Evolutionary conservation across 2,329 filamentous ascomycete species (phyloP), one percentile per base, ranked within the genome.

Genomic region (Fusarium acutatum): DNA sequence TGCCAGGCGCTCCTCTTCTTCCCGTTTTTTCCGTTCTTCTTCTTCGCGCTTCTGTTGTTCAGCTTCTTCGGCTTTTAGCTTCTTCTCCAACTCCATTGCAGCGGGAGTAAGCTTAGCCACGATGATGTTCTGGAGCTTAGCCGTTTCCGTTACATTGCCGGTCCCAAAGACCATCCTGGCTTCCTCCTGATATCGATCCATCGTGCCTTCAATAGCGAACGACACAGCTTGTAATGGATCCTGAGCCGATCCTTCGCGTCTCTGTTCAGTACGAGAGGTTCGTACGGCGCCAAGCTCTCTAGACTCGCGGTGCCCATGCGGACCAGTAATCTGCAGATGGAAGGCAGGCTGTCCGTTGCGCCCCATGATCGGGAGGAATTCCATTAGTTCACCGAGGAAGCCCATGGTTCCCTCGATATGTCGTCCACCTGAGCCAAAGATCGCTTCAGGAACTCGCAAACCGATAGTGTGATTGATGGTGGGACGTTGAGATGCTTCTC

Each of bases 181-280:
- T 81, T 98, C 97, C 79, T 98, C 94, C 79, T 93, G 90, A 92
- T 97, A 99, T 69, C 96, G 92, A 60, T 88, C 87, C 62, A 88
- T 86, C 3, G 96, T 98, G 14, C 89, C 87, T 41, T 90, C 89
- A 14, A 94, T 87, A 26, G 87, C 84, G 80, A 98, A 98, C 6
- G 90, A 86, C 32, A 95, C 91, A 18, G 94, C 92, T 75, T 93
- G 92, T n/a, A 89, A 86, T 18, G 92, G 92, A 64, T 94, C 92
- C 77, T 88, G 83, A 72, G 84, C 81, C 41, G 82, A 75, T 24
- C 73, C 75, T 28, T 88, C 87, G 18, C 87, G 84, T 30, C 88
- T 86, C 43, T 82, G 81, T 26, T 89, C 88, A 26, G 81, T 78
- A n/a, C 87, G 81, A 14, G 81, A 75, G 61, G 86, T 83, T 40